Evolutionary conservation across 371 early-diverging fungal genomes (phyloP), one percentile per base, ranked within the genome.

Genomic region (Mucor plumbeus): DNA sequence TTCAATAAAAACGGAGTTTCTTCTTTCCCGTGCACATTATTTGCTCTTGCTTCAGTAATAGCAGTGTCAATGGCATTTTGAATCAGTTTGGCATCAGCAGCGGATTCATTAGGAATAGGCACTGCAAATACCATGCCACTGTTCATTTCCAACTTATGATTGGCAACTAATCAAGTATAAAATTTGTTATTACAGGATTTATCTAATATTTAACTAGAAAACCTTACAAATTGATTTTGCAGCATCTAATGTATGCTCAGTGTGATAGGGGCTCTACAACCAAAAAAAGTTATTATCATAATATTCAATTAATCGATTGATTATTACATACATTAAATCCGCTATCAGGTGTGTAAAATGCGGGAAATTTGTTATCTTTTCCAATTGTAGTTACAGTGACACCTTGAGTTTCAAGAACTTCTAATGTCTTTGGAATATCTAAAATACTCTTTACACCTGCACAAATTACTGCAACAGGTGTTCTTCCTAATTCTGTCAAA

Each of bases 391-490:
- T 84, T 0, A 97, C 97, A 0, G 97, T 88, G 0, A 97, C 97
- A 33, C 98, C 98, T 72, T 92, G 92, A 0, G 98, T 97, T 78
- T 97, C 98, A 65, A 97, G 75, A 33, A 88, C 93, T 76, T 97
- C 98, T 19, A 97, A 80, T 0, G 96, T 98, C 64, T 89, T 88
- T 61, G 83, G 89, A 72, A 98, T 92, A 75, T 97, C 97, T 26
- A 98, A 79, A 41, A 97, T 97, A 35, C 93, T 90, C 74, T 98
- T 98, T 4, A 92, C 95, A 39, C 98, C 98, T 0, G 96, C 94
- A 77, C 96, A 97, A 1, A 97, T 90, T 1, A 98, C 98, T 0
- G 96, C 90, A 1, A 98, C 92, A 0, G 95, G 94, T 0, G 97
- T 95, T 50, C 89, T 76, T 1, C 94, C 93, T n/a, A 98, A 83